These are phyloP conservation scores for Megacollybia marginata DNA, from an alignment of 768 basidiomycete genomes.

Conservation along the genomic window DNA sequence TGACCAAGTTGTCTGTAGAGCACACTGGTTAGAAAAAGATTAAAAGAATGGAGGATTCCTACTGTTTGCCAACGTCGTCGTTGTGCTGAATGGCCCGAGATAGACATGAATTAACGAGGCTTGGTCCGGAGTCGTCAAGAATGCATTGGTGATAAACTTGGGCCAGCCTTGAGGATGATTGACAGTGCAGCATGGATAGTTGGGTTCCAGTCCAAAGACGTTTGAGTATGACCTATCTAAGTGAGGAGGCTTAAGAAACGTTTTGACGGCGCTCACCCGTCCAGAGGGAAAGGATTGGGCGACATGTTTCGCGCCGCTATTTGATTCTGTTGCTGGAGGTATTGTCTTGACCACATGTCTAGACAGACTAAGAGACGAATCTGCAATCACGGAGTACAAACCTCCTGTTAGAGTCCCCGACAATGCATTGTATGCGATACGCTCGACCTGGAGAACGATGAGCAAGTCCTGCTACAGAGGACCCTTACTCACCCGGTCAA, in stretches of 20 bases:
- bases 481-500: constrained; percentile 32
- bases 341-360: constrained; percentile 57
- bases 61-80: constrained; percentile 31
- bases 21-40: not conserved
- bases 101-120: constrained; percentile 40
- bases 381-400: constrained; percentile 8
- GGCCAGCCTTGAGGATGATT: constrained; percentile 50
- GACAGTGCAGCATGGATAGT: constrained; percentile 49
- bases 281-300: constrained; percentile 21
- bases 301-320: constrained; percentile 50
- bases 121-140: constrained; percentile 38
- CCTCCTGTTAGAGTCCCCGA: constrained; percentile 41
- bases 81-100: constrained; percentile 38
- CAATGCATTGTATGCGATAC: constrained; percentile 45
- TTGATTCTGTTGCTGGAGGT: constrained; percentile 53
- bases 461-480: not conserved
- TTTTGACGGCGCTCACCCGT: too few relatives aligned
- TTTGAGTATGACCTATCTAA: constrained; percentile 34
- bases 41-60: not conserved
- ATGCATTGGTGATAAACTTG: constrained; percentile 45
- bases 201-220: constrained; percentile 43
- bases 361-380: not conserved
- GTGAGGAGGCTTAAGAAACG: too few relatives aligned
- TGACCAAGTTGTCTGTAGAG: constrained; percentile 31
- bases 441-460: constrained; percentile 25